Percentiles rank a stretch among this genome's conserved stretches.
Conservation (phyloP, 305 asterid species). For the Fraxinus dipetala region DNA sequence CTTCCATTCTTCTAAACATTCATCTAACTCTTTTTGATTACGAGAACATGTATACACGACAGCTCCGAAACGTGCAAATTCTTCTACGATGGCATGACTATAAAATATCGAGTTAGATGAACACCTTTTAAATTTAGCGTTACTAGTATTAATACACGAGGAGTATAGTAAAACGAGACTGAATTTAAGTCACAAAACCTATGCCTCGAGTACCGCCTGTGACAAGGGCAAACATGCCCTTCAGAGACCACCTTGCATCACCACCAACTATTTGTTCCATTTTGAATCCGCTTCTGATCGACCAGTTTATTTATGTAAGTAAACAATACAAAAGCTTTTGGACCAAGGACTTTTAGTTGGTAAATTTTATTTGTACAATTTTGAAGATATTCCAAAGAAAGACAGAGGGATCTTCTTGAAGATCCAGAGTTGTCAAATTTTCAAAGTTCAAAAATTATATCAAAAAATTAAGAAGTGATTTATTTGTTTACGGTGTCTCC, state of each 20-base stretch:
- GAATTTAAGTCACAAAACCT: conserved; percentile 19
- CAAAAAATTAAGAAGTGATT: not conserved
- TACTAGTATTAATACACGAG: not conserved
- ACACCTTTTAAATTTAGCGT: not conserved
- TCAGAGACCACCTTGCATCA: conserved; percentile 32
- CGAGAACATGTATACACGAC: conserved; percentile 35
- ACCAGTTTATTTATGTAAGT: not conserved
- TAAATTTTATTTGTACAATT: not conserved
- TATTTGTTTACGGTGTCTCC: not conserved
- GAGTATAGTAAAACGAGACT: not conserved
- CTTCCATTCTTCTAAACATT: conserved; percentile 32
- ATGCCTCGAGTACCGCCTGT: conserved; percentile 42
- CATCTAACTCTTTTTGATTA: conserved; percentile 24
- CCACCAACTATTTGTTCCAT: conserved; percentile 5
- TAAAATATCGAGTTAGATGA: not conserved
- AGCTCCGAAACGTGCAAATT: conserved; percentile 43
- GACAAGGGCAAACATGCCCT: conserved; percentile 35
- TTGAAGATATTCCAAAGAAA: not conserved
- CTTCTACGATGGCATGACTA: conserved; percentile 43
- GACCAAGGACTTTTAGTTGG: not conserved
- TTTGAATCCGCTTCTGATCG: not conserved
- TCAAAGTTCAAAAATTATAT: not conserved
- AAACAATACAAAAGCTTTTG: not conserved
- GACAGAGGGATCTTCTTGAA: not conserved
- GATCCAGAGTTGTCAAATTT: not conserved